These are phyloP conservation scores for Bipolaris sorokiniana DNA, from an alignment of 2,329 filamentous ascomycete species.

Conservation along the genomic window DNA sequence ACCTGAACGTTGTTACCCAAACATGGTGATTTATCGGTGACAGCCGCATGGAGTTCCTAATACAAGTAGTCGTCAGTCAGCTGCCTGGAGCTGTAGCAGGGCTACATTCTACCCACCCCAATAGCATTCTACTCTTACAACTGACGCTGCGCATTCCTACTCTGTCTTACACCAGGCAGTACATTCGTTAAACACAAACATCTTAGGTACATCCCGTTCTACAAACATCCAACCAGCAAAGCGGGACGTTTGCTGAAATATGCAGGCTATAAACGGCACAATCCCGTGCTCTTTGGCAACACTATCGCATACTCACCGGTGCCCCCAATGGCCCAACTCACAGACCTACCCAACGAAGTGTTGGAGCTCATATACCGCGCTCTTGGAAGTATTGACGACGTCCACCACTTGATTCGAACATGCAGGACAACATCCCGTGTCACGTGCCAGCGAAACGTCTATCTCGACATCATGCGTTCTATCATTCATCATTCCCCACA, in stretches of 20 bases:
- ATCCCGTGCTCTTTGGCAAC: neutral
- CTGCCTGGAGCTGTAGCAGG: neutral
- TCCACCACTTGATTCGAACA: constrained; percentile 27
- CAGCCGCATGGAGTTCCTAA: neutral
- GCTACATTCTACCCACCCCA: neutral
- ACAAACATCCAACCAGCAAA: neutral
- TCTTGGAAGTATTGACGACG: constrained; percentile 38
- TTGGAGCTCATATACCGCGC: constrained; percentile 25
- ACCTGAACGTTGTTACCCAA: neutral
- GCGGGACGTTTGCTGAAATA: neutral
- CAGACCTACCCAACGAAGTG: constrained; percentile 25
- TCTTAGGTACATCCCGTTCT: neutral
- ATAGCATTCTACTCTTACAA: neutral
- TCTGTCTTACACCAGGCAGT: neutral
- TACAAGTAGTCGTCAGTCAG: no score
- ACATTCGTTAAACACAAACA: neutral
- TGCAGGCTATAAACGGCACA: neutral
- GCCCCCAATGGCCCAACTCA: constrained; percentile 19
- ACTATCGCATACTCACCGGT: neutral
- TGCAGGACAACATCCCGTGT: constrained; percentile 21
- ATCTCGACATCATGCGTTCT: constrained; percentile 34
- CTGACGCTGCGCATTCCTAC: neutral
- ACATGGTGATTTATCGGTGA: neutral
- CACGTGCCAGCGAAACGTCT: constrained; percentile 18
- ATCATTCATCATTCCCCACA: constrained; percentile 23